These are phyloP conservation scores for Avena eriantha DNA, from an alignment of 176 grass and related monocot species.

Conservation along the genomic window DNA sequence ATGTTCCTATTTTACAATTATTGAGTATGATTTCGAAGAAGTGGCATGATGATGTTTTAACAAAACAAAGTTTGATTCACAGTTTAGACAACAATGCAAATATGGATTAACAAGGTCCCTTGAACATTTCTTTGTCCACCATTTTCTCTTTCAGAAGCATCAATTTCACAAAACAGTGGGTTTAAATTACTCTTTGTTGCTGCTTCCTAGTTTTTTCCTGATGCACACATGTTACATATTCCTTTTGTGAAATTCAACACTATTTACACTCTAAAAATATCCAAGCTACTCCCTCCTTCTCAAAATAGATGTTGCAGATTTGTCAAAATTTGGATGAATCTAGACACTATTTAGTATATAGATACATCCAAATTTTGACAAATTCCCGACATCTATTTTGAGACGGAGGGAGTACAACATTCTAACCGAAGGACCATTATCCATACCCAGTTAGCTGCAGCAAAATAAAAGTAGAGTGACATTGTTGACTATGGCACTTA, in stretches of 20 bases:
- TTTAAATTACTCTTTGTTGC: background rate
- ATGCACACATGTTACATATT: background rate
- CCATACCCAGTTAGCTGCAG: background rate
- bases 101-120: background rate
- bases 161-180: background rate
- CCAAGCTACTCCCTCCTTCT: background rate
- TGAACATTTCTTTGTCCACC: background rate
- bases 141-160: background rate
- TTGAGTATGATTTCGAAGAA: background rate
- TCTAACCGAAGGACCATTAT: background rate
- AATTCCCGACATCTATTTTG: too few species aligned
- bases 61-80: background rate
- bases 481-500: background rate
- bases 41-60: background rate
- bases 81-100: background rate
- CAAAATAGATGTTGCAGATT: too few species aligned
- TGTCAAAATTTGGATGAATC: too few species aligned
- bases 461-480: slow-evolving; percentile 3
- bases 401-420: background rate
- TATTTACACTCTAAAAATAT: background rate
- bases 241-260: background rate
- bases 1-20: background rate
- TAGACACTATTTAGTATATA: too few species aligned
- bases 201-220: slow-evolving; percentile 12
- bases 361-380: too few species aligned